Evolutionary conservation across 805 yeast species (phyloP), one percentile per base, ranked within the genome.

Genomic region (Candida insectorum): DNA sequence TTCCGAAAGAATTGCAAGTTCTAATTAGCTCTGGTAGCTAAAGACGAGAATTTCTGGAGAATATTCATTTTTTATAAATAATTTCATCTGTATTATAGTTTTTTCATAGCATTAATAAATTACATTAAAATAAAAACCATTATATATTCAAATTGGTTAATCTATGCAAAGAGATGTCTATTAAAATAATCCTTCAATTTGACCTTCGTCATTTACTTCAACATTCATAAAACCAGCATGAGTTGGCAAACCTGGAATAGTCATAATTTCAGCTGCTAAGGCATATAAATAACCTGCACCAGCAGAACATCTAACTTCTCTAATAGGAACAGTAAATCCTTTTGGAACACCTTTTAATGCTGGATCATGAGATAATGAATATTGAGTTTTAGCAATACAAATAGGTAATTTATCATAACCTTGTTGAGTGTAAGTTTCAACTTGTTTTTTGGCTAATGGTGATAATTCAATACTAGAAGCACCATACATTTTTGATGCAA

Each of bases 221-320:
- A 91, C 96, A 54, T 89, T 85, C 96, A 91, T 86, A 70, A 85
- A 91, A 16, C 97, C 97, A 48, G 94, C 84, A 58, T 85, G 89
- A 7, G 97, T 91, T 36, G 97, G 94, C 54, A 91, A 70, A 40
- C 98, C 98, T 17, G 98, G 98, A 49, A 91, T 89, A 17, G 98
- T 91, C 81, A 84, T 88, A 52, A 91, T 91, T 62, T 91, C 95
- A 36, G 95, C 97, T 12, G 97, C 97, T 49, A 91, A 73, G 2
- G 97, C 97, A 55, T 91, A 93, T 56, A 91, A 72, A 64, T 91
- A 91, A 7, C 97, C 97, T 30, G 97, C 97, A 62, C 98, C 98
- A 36, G 86, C 85, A 23, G 95, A 83, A 25, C 91, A 89, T 62
- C 95, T 82, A 44, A 91, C 85, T 50, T 91, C 98, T 59, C 95